These are phyloP conservation scores for Ciborinia camelliae DNA, from an alignment of 2,329 filamentous ascomycete genomes.

Conservation along the genomic window DNA sequence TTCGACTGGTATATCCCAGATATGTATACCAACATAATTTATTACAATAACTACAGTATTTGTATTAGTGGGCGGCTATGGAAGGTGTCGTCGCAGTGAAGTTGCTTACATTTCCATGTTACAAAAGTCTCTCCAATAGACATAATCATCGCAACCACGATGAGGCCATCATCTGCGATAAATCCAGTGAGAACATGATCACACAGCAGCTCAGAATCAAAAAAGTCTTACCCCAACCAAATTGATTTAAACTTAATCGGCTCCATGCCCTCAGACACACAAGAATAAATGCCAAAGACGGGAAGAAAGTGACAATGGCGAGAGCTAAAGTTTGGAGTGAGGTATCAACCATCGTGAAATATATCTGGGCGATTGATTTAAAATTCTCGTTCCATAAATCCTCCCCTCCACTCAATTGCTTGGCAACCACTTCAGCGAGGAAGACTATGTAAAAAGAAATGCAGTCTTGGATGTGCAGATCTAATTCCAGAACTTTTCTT, in stretches of 20 bases:
- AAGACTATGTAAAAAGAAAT: neutral
- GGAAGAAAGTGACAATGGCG: neutral
- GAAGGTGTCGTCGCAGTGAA: neutral
- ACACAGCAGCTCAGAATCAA: neutral
- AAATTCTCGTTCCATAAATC: neutral
- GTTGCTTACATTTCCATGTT: neutral
- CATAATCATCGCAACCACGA: neutral
- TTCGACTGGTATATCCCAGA: neutral
- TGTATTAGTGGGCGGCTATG: neutral
- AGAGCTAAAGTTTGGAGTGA: neutral
- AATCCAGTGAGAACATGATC: neutral
- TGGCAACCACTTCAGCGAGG: neutral
- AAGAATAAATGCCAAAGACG: neutral
- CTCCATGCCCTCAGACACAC: neutral
- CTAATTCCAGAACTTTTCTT: neutral
- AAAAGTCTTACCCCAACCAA: neutral
- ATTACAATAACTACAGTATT: neutral
- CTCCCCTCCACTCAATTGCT: neutral
- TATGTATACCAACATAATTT: constrained; percentile 1
- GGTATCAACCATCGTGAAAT: neutral
- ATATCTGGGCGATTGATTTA: neutral
- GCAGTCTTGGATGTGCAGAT: neutral
- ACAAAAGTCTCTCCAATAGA: neutral
- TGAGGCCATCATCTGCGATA: neutral
- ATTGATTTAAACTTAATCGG: neutral